These are phyloP conservation scores for Tetrapyrgos nigripes DNA, from an alignment of 1,284 basidiomycete species.

Conservation along the genomic window DNA sequence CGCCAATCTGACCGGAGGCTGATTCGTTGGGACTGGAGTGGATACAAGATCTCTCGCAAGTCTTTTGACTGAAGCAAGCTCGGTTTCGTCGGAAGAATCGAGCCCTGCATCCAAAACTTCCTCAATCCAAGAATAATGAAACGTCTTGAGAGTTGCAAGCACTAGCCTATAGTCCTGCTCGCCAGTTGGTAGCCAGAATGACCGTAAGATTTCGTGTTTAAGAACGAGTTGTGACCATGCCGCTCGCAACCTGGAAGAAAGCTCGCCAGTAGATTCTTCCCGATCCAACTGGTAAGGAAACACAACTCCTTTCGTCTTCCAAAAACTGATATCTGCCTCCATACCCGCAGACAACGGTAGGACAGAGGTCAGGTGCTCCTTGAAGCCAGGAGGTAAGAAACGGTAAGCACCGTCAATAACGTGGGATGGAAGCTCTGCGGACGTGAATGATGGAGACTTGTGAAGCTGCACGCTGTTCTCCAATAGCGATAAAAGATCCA, in stretches of 20 bases:
- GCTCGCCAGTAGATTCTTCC: not conserved
- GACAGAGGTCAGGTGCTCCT: not conserved
- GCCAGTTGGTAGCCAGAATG: constrained; percentile 1
- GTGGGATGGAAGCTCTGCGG: not conserved
- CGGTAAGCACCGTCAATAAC: not conserved
- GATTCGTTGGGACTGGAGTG: constrained; percentile 39
- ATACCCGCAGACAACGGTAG: not conserved
- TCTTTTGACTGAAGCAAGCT: constrained; percentile 24
- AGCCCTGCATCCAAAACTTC: constrained; percentile 35
- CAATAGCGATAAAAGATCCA: constrained; percentile 37
- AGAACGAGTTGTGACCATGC: not conserved
- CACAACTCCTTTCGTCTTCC: not conserved
- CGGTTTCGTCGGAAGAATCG: constrained; percentile 10
- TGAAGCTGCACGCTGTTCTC: not conserved
- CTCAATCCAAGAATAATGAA: constrained; percentile 24
- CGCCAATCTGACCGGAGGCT: constrained; percentile 40
- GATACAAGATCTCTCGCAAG: constrained; percentile 42
- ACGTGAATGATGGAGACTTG: not conserved
- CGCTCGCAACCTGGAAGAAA: not conserved
- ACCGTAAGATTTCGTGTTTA: constrained; percentile 7
- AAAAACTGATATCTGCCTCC: not conserved
- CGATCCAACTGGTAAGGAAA: not conserved
- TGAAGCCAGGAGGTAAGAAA: not conserved
- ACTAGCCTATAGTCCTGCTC: not conserved
- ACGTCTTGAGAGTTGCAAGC: not conserved